Evolutionary conservation across 1,284 basidiomycete genomes (phyloP), one percentile per base, ranked within the genome.

Genomic region (Irpex sp.): DNA sequence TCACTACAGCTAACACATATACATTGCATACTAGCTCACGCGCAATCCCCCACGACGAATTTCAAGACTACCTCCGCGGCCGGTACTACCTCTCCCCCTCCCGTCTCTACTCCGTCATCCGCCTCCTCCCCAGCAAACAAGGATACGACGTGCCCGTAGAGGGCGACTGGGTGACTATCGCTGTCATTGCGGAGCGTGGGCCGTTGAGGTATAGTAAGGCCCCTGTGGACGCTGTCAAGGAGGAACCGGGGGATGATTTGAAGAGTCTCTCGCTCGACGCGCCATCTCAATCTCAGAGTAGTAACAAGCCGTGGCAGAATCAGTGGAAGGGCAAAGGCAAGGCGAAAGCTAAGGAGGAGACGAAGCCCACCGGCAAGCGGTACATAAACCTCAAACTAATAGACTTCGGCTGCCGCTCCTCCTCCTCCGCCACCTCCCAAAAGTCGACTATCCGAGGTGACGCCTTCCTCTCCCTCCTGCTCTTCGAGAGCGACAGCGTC

Each of bases 111-210:
- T 94, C 94, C 4, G 85, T 89, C 57, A 84, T 94, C 54, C 87
- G 92, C 9, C 84, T 92, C 0, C 82, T 88, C 6, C 85, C 89
- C 0, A 88, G 92, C 69, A 91, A 92, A 68, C 86, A 89, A 62
- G 89, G 89, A 13, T 96, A 95, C 75, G 94, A 97, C 59, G 84
- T 99, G 0, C 96, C 96, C 2, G 88, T 98, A 3, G 85, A 87
- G 4, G 92, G 93, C 1, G 97, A 98, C 75, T 98, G 92, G 90
- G 84, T 96, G 55, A 92, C 92, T 6, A 91, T 97, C 60, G 94
- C 91, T 1, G 93, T 96, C 5, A 85, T 97, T 21, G 94, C 93
- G 3, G 93, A 96, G 76, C 86, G 93, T 38, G 88, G 92, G 3
- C 86, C 86, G 19, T 78, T 94, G 68, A 86, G 84, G 66, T 81